Base-by-base conservation (phyloP, 768 basidiomycete genomes). In the Boletus rex-veris region DNA sequence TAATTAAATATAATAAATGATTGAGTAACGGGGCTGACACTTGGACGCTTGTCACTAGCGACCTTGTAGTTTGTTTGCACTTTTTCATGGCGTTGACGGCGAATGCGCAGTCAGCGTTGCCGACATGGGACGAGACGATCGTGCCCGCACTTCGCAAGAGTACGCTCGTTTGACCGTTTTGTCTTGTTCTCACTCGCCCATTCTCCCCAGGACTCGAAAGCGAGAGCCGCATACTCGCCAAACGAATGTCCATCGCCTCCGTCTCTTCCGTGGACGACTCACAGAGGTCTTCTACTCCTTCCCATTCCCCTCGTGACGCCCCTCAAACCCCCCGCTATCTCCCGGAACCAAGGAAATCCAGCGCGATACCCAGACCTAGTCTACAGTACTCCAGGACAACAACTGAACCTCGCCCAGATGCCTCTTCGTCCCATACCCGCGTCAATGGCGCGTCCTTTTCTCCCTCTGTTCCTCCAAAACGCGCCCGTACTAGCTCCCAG, bases 61-160 rank as follows among this genome's bases (percentile, higher is more conserved):
- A 38, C 37, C 11, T 14, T 8, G 15, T 12, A 12, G 33, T 4
- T 24, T 33, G 21, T 10, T 35, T 14, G 10, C 14, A 55, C 51
- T 56, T 31, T 50, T 51, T 51, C 45, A 45, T 78, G 77, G 74
- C 77, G 49, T 56, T 78, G 65, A 73, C 75, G 38, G 75, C 74
- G 39, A 72, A 65, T 19, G 66, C 73, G 35, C 73, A 73, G 58
- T 74, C 60, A 30, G 62, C 58, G 45, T 46, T 70, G 40, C 80
- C 85, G 46, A 77, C 82, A 36, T 92, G 89, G 88, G 90, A 90
- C 69, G 88, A 90, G 65, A 81, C 81, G 35, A 89, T 92, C 52
- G 90, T 92, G 30, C 90, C 90, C 50, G 78, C 86, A 38, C 76
- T 92, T 36, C 80, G 90, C 61, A 88, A 90, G 77, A 80, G 88